Evolutionary conservation across 2,329 filamentous ascomycete species (phyloP), one percentile per base, ranked within the genome.

Genomic region (Metarhizium brunneum): DNA sequence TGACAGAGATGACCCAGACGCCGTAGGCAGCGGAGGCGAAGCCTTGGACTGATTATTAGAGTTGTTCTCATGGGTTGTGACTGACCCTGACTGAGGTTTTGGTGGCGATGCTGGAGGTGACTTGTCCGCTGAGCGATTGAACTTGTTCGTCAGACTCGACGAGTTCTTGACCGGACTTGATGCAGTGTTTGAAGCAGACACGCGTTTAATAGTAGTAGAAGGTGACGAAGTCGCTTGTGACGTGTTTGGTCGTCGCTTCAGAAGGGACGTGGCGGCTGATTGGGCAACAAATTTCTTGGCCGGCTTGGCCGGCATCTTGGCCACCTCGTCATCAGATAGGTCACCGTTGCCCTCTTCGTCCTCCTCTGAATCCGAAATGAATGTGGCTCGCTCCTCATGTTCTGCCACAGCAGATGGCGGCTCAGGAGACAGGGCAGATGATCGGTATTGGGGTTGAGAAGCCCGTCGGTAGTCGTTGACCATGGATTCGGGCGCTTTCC

Each of bases 401-500:
- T 69, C 67, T 13, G 57, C 57, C 6, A 71, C 58, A 14, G 58
- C 64, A 2, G 63, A 61, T 3, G 61, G 54, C 2, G 60, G 56
- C 36, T 61, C 58, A 2, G 59, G 53, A 3, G 56, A 61, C 45
- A 63, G 66, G 14, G 61, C 58, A 2, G 58, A 54, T 14, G 66
- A 62, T 35, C 65, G 63, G 35, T 66, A 69, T 8, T 60, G 57
- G 4, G 72, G 73, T 50, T 76, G 66, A 54, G 72, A 63, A 13
- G 74, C 73, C 49, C 76, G 75, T 32, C 76, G 72, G 50, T 77
- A 72, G 52, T 82, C 80, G 51, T 77, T 72, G 6, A 81, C 63
- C 80, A 85, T 81, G 52, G 73, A 74, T 1, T 69, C 63, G 6
- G 83, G 83, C 0, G 82, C 80, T 49, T 69, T 72, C 20, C 57